Percentiles rank a stretch among this genome's conserved stretches.
phyloP scores from a whole-genome alignment of 805 yeast species.

The Candida nonsorbophila region DNA sequence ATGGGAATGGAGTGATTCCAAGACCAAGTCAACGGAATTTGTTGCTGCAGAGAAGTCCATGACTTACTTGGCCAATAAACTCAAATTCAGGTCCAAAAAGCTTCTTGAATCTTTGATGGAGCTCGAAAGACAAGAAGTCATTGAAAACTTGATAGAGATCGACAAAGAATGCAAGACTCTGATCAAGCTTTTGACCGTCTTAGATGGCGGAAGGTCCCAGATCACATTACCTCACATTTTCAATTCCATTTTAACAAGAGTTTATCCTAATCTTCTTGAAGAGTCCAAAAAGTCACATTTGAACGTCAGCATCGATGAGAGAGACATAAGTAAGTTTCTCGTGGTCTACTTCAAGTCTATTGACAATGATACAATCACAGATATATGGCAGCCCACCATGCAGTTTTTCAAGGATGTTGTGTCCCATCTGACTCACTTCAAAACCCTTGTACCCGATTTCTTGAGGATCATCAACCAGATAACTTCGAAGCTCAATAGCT shows the following conservation, averaged over 20 bases:
- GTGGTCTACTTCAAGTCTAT: constrained; percentile 57
- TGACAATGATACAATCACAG: constrained; percentile 75
- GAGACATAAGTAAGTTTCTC: constrained; percentile 47
- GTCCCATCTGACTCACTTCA: constrained; percentile 43
- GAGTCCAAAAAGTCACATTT: constrained; percentile 41
- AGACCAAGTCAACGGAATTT: constrained; percentile 8
- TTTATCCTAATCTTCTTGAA: constrained; percentile 25
- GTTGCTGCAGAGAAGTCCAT: constrained; percentile 16
- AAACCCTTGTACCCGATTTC: constrained; percentile 45
- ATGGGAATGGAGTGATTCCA: constrained; percentile 66
- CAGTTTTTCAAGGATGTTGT: constrained; percentile 57
- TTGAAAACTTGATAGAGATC: constrained; percentile 58
- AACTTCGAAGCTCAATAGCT: constrained; percentile 50
- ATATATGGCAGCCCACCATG: constrained; percentile 60
- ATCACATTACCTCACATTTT: constrained; percentile 65
- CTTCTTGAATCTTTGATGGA: constrained; percentile 59
- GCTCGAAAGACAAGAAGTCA: constrained; percentile 66
- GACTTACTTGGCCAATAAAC: constrained; percentile 44
- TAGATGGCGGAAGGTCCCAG: constrained; percentile 82
- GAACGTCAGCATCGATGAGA: constrained; percentile 41
- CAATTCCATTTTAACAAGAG: constrained; percentile 46
- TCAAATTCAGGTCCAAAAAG: constrained; percentile 65
- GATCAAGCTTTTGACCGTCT: constrained; percentile 63
- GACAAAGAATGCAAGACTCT: constrained; percentile 11
- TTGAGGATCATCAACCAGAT: constrained; percentile 49